These are phyloP conservation scores for Epichloe hybrida DNA, from an alignment of 2,329 filamentous ascomycete genomes.

Conservation along the genomic window DNA sequence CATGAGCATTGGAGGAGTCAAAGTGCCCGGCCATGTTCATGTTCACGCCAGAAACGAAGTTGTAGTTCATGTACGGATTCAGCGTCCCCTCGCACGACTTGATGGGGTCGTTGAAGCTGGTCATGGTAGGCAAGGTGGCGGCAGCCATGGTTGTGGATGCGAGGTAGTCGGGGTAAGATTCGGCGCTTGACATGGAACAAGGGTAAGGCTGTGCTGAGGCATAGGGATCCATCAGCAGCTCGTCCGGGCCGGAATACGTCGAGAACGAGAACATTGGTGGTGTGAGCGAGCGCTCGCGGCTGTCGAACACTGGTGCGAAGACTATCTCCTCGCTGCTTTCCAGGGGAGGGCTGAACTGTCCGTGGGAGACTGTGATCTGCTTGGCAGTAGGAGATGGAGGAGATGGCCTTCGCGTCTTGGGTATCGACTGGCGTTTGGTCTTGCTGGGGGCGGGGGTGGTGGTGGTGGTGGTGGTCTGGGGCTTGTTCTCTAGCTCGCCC, in stretches of 20 bases:
- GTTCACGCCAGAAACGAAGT: constrained; percentile 51
- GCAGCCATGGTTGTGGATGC: constrained; percentile 37
- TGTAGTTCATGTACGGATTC: constrained; percentile 55
- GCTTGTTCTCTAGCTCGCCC: constrained; percentile 30
- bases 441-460: constrained; percentile 20
- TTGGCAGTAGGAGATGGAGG: constrained; percentile 19
- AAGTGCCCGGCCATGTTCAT: constrained; percentile 47
- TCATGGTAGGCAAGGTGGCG: constrained; percentile 46
- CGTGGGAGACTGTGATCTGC: constrained; percentile 27
- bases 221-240: constrained; percentile 47
- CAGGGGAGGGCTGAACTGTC: constrained; percentile 48
- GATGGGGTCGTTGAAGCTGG: constrained; percentile 45
- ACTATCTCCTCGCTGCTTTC: constrained; percentile 50
- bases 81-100: constrained; percentile 41
- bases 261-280: constrained; percentile 57
- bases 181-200: constrained; percentile 32
- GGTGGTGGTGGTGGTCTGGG: constrained; percentile 15
- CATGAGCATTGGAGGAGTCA: constrained; percentile 58
- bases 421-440: constrained; percentile 24
- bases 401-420: constrained; percentile 15
- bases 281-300: constrained; percentile 55
- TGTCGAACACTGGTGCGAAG: constrained; percentile 45
- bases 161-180: constrained; percentile 44
- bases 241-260: constrained; percentile 53
- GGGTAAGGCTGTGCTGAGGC: constrained; percentile 39